Evolutionary conservation across 148 eudicot species (phyloP).

Genomic region (Polygonum aviculare): DNA sequence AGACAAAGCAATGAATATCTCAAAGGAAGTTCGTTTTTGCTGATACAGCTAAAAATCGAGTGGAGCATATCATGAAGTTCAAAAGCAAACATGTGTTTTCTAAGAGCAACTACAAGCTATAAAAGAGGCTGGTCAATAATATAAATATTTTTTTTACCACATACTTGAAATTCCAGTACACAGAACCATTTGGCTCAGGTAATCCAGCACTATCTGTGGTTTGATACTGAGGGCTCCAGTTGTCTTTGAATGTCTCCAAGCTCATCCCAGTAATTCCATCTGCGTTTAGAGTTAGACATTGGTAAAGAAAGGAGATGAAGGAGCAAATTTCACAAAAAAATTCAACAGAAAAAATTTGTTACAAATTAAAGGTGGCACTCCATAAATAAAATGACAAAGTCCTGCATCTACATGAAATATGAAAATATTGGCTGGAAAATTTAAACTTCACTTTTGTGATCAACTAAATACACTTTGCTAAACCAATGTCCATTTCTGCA

Average conservation of each 20-base stretch:
- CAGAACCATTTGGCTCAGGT: slow-evolving; percentile 75
- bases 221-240: slow-evolving; percentile 84
- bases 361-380: not conserved
- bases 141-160: slow-evolving; percentile 11
- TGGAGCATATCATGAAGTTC: not conserved
- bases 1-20: not conserved
- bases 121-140: not conserved
- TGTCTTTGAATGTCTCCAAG: slow-evolving; percentile 61
- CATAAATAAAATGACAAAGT: not conserved
- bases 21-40: not conserved
- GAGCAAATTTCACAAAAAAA: not conserved
- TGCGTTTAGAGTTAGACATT: slow-evolving; percentile 30
- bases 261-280: slow-evolving; percentile 94
- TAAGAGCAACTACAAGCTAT: not conserved
- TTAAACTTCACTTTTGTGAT: not conserved
- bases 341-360: not conserved
- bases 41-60: not conserved
- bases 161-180: slow-evolving; percentile 86
- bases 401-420: not conserved
- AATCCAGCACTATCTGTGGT: slow-evolving; percentile 78
- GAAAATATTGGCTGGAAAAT: not conserved
- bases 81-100: not conserved
- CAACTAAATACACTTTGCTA: not conserved
- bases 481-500: not conserved
- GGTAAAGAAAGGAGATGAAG: slow-evolving; percentile 10